These are phyloP conservation scores for Chrysosporium queenslandicum DNA, from an alignment of 2,329 filamentous ascomycete species.

Conservation along the genomic window DNA sequence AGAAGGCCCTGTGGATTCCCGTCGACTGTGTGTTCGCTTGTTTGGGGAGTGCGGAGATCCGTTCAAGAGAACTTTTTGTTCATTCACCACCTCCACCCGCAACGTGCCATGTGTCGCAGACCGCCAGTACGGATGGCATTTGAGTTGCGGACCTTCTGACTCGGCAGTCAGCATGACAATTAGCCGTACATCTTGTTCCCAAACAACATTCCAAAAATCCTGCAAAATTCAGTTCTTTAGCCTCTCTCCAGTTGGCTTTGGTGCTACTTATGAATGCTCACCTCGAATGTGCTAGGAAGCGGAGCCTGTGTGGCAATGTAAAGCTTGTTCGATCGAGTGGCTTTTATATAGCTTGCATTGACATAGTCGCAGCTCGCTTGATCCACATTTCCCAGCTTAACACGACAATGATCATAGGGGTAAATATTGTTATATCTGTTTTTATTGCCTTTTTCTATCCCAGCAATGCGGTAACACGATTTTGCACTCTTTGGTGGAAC, in stretches of 20 bases:
- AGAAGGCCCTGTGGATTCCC: background rate
- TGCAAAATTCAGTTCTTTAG: slow-evolving; percentile 33
- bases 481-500: slow-evolving; percentile 35
- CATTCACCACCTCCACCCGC: slow-evolving; percentile 64
- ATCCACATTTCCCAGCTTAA: slow-evolving; percentile 61
- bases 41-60: slow-evolving; percentile 23
- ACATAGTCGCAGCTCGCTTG: slow-evolving; percentile 78
- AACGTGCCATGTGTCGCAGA: slow-evolving; percentile 67
- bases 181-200: slow-evolving; percentile 91
- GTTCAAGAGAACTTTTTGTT: slow-evolving; percentile 72
- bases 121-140: slow-evolving; percentile 92
- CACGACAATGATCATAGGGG: slow-evolving; percentile 87
- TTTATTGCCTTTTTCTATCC: slow-evolving; percentile 88
- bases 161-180: slow-evolving; percentile 96
- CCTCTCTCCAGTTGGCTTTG: slow-evolving; percentile 1
- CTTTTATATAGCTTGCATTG: slow-evolving; percentile 80
- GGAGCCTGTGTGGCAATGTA: slow-evolving; percentile 96
- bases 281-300: slow-evolving; percentile 80
- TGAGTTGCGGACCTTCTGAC: slow-evolving; percentile 82
- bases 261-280: slow-evolving; percentile 37
- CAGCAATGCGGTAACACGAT: slow-evolving; percentile 60
- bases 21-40: slow-evolving; percentile 34
- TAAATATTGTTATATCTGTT: slow-evolving; percentile 98
- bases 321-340: slow-evolving; percentile 71
- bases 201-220: slow-evolving; percentile 97